Evolutionary conservation across 2,329 filamentous ascomycete species (phyloP).

Genomic region (Passalora sequoiae): DNA sequence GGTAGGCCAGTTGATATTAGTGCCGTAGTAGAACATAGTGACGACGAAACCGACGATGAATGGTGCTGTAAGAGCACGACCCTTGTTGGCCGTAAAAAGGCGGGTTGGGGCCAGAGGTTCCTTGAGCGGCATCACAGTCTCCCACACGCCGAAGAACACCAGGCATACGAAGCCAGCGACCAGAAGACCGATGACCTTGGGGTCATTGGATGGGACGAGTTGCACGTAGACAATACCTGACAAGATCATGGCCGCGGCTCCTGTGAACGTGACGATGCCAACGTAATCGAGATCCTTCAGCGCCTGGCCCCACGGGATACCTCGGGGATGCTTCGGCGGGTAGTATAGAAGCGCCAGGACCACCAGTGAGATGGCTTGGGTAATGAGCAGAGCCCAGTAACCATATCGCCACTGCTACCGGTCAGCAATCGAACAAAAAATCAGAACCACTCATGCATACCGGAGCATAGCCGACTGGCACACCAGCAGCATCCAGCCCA

Average conservation of each 20-base stretch:
- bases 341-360: constrained; percentile 42
- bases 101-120: constrained; percentile 11
- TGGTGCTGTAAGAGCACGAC: constrained; percentile 10
- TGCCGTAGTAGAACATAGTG: constrained; percentile 15
- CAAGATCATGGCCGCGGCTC: constrained; percentile 28
- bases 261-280: constrained; percentile 31
- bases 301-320: constrained; percentile 18
- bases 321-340: constrained; percentile 38
- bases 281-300: constrained; percentile 33
- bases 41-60: constrained; percentile 15
- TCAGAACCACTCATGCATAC: neutral
- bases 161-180: constrained; percentile 31
- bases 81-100: constrained; percentile 10
- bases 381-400: constrained; percentile 43
- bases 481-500: neutral
- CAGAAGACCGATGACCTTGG: constrained; percentile 33
- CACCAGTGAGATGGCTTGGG: constrained; percentile 42
- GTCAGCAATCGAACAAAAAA: constrained; percentile 6
- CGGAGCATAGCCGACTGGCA: neutral
- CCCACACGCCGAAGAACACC: constrained; percentile 31
- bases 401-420: constrained; percentile 36
- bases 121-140: constrained; percentile 17
- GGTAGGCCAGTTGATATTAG: constrained; percentile 13
- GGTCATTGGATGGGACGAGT: constrained; percentile 22
- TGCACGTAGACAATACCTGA: constrained; percentile 35